These are phyloP conservation scores for Solanum gracilifrons DNA, from an alignment of 257 asterid species.

Conservation along the genomic window DNA sequence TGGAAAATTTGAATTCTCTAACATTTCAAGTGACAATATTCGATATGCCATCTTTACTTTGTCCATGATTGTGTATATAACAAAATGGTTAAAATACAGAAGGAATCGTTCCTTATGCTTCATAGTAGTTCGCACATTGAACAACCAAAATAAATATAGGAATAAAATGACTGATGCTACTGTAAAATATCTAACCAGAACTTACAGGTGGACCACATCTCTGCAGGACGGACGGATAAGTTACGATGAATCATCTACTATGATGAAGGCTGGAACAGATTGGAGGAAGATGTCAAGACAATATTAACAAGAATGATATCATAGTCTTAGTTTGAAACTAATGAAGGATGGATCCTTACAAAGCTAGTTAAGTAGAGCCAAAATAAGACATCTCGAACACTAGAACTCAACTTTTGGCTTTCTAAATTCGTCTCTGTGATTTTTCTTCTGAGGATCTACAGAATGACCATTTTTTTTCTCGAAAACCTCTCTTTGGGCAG, in stretches of 20 bases:
- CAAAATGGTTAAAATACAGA: not conserved
- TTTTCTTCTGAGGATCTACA: not conserved
- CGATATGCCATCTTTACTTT: not conserved
- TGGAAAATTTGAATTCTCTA: not conserved
- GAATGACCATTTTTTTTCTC: too few relatives aligned
- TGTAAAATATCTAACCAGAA: conserved; percentile 37
- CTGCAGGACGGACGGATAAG: too few relatives aligned
- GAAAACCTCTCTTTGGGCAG: too few relatives aligned
- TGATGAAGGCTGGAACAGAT: conserved; percentile 44
- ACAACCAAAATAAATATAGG: not conserved
- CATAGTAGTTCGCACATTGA: not conserved
- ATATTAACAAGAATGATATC: too few relatives aligned
- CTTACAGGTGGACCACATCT: conserved; percentile 86
- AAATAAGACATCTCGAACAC: not conserved
- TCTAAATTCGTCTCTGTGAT: not conserved
- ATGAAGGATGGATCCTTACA: conserved; percentile 38
- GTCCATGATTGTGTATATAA: not conserved
- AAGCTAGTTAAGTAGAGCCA: conserved; percentile 8
- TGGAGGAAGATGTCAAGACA: conserved; percentile 24
- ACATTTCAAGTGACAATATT: not conserved
- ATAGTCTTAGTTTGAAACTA: conserved; percentile 31
- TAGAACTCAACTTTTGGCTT: not conserved
- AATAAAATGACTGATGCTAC: not conserved
- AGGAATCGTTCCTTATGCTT: not conserved
- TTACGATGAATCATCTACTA: conserved; percentile 9